phyloP scores from a whole-genome alignment of 2,329 filamentous ascomycete genomes.

The Xylariomycetidae sp. region DNA sequence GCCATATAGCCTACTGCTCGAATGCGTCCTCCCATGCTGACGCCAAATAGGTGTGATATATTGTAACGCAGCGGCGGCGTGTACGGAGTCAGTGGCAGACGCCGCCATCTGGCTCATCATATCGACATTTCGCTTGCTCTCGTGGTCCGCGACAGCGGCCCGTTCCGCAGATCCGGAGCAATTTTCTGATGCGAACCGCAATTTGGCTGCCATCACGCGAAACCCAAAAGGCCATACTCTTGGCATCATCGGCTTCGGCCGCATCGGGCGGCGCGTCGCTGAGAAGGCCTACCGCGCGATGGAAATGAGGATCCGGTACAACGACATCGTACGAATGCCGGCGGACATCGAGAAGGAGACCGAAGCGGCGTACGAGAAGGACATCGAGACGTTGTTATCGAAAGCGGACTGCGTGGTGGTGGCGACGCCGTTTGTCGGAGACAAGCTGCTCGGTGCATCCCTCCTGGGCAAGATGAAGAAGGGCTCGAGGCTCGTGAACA shows the following conservation, averaged over 20 bases:
- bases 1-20: too few species aligned
- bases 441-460: slow-evolving; percentile 21
- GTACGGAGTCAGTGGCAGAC: slow-evolving; percentile 58
- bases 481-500: slow-evolving; percentile 46
- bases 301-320: slow-evolving; percentile 52
- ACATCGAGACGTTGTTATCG: slow-evolving; percentile 20
- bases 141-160: slow-evolving; percentile 50
- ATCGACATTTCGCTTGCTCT: slow-evolving; percentile 52
- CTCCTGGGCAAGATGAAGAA: slow-evolving; percentile 41
- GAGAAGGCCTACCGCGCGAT: slow-evolving; percentile 38
- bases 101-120: slow-evolving; percentile 57
- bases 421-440: slow-evolving; percentile 7
- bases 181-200: slow-evolving; percentile 42
- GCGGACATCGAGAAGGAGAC: slow-evolving; percentile 25
- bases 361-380: slow-evolving; percentile 24
- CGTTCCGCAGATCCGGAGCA: slow-evolving; percentile 34
- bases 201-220: slow-evolving; percentile 44
- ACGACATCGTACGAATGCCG: slow-evolving; percentile 34
- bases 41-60: slow-evolving; percentile 54
- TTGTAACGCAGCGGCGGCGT: slow-evolving; percentile 58
- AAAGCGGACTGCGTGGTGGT: slow-evolving; percentile 27
- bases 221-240: slow-evolving; percentile 49
- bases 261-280: slow-evolving; percentile 41
- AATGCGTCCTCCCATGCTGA: too few species aligned
- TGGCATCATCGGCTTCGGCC: slow-evolving; percentile 50